These are phyloP conservation scores for Colletotrichum sansevieriae DNA, from an alignment of 2,329 filamentous ascomycete genomes.

Conservation along the genomic window DNA sequence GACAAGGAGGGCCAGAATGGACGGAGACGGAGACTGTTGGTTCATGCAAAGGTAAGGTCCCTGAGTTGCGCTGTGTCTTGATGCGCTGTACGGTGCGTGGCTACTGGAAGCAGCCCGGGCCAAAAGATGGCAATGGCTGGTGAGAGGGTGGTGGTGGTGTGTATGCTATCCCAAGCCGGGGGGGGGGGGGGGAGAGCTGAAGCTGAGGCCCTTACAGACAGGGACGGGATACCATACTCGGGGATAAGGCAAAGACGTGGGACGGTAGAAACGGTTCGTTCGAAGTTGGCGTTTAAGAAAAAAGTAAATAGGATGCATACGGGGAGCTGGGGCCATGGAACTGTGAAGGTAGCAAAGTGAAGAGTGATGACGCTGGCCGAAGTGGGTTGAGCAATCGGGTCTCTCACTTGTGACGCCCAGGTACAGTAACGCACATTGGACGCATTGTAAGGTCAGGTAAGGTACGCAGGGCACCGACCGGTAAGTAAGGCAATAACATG, in stretches of 20 bases:
- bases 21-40: conserved; percentile 10
- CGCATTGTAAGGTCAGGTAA: not conserved
- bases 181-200: too few species aligned
- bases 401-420: not conserved
- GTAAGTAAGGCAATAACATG: conserved; percentile 19
- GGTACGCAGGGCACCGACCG: conserved; percentile 7
- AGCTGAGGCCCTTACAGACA: conserved; percentile 9
- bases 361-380: conserved; percentile 20
- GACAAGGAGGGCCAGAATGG: not conserved
- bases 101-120: not conserved
- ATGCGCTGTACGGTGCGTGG: conserved; percentile 27
- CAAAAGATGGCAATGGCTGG: conserved; percentile 10
- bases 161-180: conserved; percentile 9
- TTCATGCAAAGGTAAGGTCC: conserved; percentile 18
- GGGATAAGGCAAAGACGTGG: conserved; percentile 40
- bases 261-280: conserved; percentile 42
- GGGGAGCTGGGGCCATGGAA: conserved; percentile 28
- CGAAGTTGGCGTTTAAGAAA: conserved; percentile 32
- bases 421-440: not conserved
- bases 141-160: conserved; percentile 8
- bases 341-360: not conserved
- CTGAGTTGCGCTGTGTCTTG: not conserved
- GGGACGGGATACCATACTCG: conserved; percentile 24
- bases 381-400: conserved; percentile 20
- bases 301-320: conserved; percentile 38